phyloP scores from a whole-genome alignment of 345 rosid genomes.

The Draba incana region DNA sequence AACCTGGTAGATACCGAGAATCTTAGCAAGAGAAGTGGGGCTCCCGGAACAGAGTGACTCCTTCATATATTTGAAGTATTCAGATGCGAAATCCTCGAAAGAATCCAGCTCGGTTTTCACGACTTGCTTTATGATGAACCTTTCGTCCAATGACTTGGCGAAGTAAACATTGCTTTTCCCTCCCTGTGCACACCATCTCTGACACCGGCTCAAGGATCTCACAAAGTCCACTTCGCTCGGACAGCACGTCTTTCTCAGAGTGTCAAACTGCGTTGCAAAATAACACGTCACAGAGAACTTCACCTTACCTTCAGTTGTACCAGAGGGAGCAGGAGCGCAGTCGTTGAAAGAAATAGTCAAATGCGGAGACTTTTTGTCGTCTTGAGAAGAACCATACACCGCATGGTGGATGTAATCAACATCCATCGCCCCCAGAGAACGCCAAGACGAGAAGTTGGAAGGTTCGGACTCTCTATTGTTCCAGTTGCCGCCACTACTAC shows the following conservation, averaged over 20 bases:
- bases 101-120: slow-evolving; percentile 88
- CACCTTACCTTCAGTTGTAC: slow-evolving; percentile 61
- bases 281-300: slow-evolving; percentile 91
- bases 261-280: slow-evolving; percentile 81
- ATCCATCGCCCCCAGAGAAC: slow-evolving; percentile 63
- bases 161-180: slow-evolving; percentile 97
- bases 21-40: slow-evolving; percentile 98
- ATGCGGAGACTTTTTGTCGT: slow-evolving; percentile 74
- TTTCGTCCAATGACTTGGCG: slow-evolving; percentile 90
- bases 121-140: slow-evolving; percentile 93
- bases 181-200: slow-evolving; percentile 94
- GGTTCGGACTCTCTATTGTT: slow-evolving; percentile 46
- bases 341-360: slow-evolving; percentile 71
- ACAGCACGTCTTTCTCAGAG: slow-evolving; percentile 80
- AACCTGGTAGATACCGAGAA: slow-evolving; percentile 99
- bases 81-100: slow-evolving; percentile 86
- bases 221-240: slow-evolving; percentile 78
- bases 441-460: slow-evolving; percentile 66
- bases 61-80: slow-evolving; percentile 77
- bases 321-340: slow-evolving; percentile 53
- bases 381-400: slow-evolving; percentile 61
- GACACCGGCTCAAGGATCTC: slow-evolving; percentile 86
- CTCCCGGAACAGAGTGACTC: slow-evolving; percentile 70
- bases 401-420: slow-evolving; percentile 59
- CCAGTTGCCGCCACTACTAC: slow-evolving; percentile 40